These are phyloP conservation scores for Salix brachista DNA, from an alignment of 345 rosid genomes.

Conservation along the genomic window DNA sequence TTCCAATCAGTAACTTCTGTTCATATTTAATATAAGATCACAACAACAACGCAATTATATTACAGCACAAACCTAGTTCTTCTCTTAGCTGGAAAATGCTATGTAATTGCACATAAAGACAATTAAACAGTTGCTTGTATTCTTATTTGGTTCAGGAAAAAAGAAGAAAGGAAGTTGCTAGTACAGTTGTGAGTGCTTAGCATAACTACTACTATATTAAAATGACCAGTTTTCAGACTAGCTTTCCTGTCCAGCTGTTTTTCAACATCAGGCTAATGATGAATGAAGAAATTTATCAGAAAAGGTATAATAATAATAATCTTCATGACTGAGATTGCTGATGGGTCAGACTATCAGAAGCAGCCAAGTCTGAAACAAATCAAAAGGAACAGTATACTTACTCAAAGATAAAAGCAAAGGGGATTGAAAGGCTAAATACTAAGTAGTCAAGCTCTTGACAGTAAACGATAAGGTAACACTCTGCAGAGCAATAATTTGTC, in stretches of 20 bases:
- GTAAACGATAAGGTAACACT: neutral
- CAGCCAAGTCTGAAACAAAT: neutral
- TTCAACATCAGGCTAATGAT: neutral
- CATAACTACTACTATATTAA: neutral
- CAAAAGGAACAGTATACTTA: neutral
- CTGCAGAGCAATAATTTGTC: neutral
- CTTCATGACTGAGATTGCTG: neutral
- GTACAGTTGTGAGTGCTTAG: neutral
- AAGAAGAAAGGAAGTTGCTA: neutral
- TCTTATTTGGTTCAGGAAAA: neutral
- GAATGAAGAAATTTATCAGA: neutral
- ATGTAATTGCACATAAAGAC: neutral
- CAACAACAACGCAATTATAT: neutral
- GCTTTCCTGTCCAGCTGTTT: neutral
- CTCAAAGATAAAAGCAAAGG: neutral
- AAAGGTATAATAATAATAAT: neutral
- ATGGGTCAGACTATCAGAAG: neutral
- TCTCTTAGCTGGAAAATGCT: neutral
- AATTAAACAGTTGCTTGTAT: neutral
- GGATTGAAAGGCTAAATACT: neutral
- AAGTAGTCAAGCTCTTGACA: neutral
- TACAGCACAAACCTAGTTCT: neutral
- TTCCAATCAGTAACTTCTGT: neutral
- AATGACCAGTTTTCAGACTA: neutral
- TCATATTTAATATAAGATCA: neutral